Conservation (phyloP, 176 grass and related monocot species). For the Melocanna baccifera region DNA sequence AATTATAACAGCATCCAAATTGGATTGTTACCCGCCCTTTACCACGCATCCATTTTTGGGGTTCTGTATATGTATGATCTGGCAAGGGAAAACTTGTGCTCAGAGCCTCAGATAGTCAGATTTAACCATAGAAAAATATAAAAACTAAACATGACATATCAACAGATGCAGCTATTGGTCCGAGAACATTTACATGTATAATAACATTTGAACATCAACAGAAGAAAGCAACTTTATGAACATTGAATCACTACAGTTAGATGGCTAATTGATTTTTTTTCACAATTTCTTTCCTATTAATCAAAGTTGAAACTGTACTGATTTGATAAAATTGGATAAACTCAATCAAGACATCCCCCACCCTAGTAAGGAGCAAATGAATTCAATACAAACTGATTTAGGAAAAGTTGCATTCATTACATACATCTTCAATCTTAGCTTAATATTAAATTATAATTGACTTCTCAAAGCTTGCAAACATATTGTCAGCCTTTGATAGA, state of each 20-base stretch:
- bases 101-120: no score
- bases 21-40: constrained; percentile 79
- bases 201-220: neutral
- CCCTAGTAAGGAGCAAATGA: neutral
- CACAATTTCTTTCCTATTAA: neutral
- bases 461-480: neutral
- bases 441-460: neutral
- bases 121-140: constrained; percentile 13
- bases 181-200: neutral
- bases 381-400: neutral
- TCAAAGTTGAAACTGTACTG: neutral
- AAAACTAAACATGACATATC: neutral
- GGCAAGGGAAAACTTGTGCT: neutral
- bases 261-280: neutral
- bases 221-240: neutral
- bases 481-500: neutral
- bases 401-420: neutral
- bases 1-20: constrained; percentile 92
- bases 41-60: constrained; percentile 88
- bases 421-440: neutral
- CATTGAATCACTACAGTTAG: neutral
- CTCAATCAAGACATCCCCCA: neutral
- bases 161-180: neutral
- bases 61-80: constrained; percentile 78
- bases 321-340: neutral